phyloP scores from a whole-genome alignment of 768 basidiomycete genomes.

The Tricholoma flavovirens region DNA sequence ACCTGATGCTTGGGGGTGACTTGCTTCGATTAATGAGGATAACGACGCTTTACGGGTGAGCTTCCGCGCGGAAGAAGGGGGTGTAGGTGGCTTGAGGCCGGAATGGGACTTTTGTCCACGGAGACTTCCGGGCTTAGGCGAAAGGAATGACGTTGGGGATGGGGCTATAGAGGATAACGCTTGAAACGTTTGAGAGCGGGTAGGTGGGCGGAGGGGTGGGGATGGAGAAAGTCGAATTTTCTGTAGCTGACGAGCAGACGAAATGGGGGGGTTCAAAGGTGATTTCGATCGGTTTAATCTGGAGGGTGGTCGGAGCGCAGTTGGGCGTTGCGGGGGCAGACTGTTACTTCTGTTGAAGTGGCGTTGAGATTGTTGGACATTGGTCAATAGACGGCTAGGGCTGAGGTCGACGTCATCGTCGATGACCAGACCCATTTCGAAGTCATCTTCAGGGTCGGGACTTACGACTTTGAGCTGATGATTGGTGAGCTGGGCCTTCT shows the following conservation, averaged over 20 bases:
- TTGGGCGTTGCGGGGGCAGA: slow-evolving; percentile 45
- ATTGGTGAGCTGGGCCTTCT: slow-evolving; percentile 40
- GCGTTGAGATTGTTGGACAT: slow-evolving; percentile 38
- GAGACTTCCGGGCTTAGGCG: slow-evolving; percentile 67
- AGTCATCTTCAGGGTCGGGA: slow-evolving; percentile 76
- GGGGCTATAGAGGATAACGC: slow-evolving; percentile 46
- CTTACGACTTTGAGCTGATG: slow-evolving; percentile 41
- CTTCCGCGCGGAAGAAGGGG: slow-evolving; percentile 56
- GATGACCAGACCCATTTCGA: slow-evolving; percentile 79
- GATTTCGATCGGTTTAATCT: slow-evolving; percentile 69
- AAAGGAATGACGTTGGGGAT: slow-evolving; percentile 52
- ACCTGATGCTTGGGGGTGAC: slow-evolving; percentile 50
- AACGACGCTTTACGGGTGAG: slow-evolving; percentile 75
- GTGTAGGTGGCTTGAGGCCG: slow-evolving; percentile 70
- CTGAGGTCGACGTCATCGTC: slow-evolving; percentile 80
- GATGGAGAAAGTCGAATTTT: slow-evolving; percentile 65
- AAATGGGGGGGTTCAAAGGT: slow-evolving; percentile 60
- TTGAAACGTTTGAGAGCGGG: slow-evolving; percentile 59
- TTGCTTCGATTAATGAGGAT: slow-evolving; percentile 65
- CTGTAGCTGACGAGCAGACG: slow-evolving; percentile 65
- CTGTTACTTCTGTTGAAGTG: slow-evolving; percentile 52
- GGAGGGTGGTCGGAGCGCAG: slow-evolving; percentile 58
- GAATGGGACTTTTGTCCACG: slow-evolving; percentile 83
- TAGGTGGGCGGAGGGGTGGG: slow-evolving; percentile 53
- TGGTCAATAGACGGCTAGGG: slow-evolving; percentile 63